Evolutionary conservation across 2,329 filamentous ascomycete species (phyloP), one percentile per base, ranked within the genome.

Genomic region (Chalara sp.): DNA sequence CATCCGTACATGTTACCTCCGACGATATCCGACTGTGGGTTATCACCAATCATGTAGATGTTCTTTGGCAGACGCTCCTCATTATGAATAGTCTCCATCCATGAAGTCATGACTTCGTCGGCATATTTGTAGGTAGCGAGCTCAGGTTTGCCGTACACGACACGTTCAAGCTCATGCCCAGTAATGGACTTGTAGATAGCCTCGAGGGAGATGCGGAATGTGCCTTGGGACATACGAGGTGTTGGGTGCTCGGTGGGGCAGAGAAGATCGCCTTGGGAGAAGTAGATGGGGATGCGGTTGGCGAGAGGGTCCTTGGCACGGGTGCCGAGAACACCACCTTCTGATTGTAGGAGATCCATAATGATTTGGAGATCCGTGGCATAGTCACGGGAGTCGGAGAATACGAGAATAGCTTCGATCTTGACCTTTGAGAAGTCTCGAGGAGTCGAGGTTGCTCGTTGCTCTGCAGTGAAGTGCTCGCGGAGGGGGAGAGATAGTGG

Each of bases 1-100:
- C 86, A 89, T 53, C 84, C 84, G 68, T 89, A 88, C 78, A 84
- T 86, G 76, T 89, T 89, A 55, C 85, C 86, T 55, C 86, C 86
- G 56, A 86, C 76, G 62, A 88, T 87, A 65, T 88, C 84, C 30
- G 81, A 86, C 30, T 81, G 81, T 6, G 84, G 84, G 72, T 87
- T 88, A 69, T 88, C 84, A 57, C 84, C 84, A 50, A 88, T 73
- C 84, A 88, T 88, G 76, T 88, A 88, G 66, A 87, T 75, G 70
- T 87, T 85, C 66, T 79, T 67, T 4, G 84, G 83, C 41, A 87
- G 72, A 53, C 70, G 74, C 73, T 86, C 81, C 67, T 88, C 84
- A 63, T 80, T 81, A 73, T 89, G 85, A 57, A 89, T 80, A 61
- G 81, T 74, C 59, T 85, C 84, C 84, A 89, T 89, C 85, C 85